These are phyloP conservation scores for Phytophthora uliginosa DNA, from an alignment of 352 stramenopile genomes.

Conservation along the genomic window DNA sequence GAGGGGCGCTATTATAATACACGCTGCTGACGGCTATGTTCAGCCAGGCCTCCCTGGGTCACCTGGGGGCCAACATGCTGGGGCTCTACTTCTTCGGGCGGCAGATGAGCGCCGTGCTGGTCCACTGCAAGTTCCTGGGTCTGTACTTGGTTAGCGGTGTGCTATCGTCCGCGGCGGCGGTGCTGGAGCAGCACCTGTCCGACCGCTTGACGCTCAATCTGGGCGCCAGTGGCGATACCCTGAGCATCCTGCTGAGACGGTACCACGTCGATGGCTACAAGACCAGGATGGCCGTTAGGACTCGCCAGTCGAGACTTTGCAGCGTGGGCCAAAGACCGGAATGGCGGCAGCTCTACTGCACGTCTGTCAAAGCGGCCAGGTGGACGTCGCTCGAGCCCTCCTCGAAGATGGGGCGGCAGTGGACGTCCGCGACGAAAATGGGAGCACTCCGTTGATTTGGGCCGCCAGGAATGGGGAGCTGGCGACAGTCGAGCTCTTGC, in stretches of 20 bases:
- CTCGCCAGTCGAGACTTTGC: background rate
- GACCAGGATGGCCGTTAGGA: background rate
- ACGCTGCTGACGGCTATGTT: slow-evolving; percentile 83
- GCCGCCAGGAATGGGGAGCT: background rate
- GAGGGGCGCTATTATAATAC: slow-evolving; percentile 75
- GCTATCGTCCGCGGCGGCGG: slow-evolving; percentile 67
- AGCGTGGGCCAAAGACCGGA: background rate
- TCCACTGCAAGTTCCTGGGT: slow-evolving; percentile 69
- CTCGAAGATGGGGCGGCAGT: background rate
- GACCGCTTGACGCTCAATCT: slow-evolving; percentile 61
- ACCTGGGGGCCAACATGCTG: slow-evolving; percentile 81
- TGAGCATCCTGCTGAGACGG: background rate
- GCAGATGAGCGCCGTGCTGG: slow-evolving; percentile 76
- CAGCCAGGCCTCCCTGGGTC: slow-evolving; percentile 64
- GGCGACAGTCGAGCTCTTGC: background rate
- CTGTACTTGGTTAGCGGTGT: slow-evolving; percentile 81
- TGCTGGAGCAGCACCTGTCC: slow-evolving; percentile 67
- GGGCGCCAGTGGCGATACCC: slow-evolving; percentile 61
- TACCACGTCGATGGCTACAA: background rate
- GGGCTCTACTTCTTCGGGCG: slow-evolving; percentile 84
- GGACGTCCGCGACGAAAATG: background rate
- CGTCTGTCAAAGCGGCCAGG: background rate
- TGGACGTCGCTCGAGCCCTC: background rate
- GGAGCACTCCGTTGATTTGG: background rate
- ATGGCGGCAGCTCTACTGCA: background rate